These are phyloP conservation scores for Euphrasia confusa DNA, from an alignment of 257 asterid genomes.

Conservation along the genomic window DNA sequence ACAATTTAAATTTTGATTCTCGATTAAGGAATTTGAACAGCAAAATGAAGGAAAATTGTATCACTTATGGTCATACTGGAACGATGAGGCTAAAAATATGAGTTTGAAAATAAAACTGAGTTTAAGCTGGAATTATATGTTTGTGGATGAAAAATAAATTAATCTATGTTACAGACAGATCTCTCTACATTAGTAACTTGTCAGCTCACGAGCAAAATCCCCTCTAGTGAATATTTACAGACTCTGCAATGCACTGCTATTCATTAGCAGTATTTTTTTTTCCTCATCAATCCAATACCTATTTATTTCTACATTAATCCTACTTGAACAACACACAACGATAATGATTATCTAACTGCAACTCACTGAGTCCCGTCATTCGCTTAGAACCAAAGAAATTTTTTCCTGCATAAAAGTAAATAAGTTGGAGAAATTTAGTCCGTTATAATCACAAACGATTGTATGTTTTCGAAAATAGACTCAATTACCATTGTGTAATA, in stretches of 20 bases:
- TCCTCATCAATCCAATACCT: not conserved
- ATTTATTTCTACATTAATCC: constrained; percentile 9
- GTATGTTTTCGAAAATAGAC: not conserved
- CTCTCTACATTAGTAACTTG: not conserved
- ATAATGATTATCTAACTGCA: not conserved
- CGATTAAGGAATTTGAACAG: too few species aligned
- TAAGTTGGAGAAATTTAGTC: not conserved
- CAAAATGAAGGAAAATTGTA: too few species aligned
- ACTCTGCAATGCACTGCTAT: not conserved
- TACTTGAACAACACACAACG: not conserved
- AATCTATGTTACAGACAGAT: too few species aligned
- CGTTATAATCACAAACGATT: too few species aligned
- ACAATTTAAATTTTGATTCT: too few species aligned
- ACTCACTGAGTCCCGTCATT: constrained; percentile 25
- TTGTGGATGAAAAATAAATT: too few species aligned
- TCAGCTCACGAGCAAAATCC: not conserved
- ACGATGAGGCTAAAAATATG: too few species aligned
- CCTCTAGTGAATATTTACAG: constrained; percentile 7
- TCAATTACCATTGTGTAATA: not conserved
- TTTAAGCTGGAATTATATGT: too few species aligned
- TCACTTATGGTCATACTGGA: too few species aligned
- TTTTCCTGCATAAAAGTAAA: constrained; percentile 55
- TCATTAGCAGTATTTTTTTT: not conserved
- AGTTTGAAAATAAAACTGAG: too few species aligned
- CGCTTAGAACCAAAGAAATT: constrained; percentile 44